Conservation (phyloP, 176 grass and related monocot genomes). For the Zizania latifolia region DNA sequence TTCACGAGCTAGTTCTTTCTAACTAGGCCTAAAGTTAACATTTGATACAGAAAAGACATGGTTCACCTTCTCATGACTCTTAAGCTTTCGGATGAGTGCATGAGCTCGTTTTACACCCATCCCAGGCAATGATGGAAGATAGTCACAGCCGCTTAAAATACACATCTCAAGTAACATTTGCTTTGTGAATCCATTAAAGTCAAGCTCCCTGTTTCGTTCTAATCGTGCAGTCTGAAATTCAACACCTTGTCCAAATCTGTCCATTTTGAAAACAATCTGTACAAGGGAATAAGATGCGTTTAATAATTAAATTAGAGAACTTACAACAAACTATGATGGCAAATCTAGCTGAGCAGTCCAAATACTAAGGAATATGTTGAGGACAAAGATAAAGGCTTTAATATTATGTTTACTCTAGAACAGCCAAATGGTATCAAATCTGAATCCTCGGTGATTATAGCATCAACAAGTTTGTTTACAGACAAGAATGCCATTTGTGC, state of each 20-base stretch:
- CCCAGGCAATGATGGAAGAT: conserved; percentile 83
- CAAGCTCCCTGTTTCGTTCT: conserved; percentile 68
- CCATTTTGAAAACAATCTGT: conserved; percentile 99
- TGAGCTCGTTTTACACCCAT: conserved; percentile 97
- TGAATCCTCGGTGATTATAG: conserved; percentile 92
- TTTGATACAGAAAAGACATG: background rate
- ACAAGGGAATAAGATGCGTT: background rate
- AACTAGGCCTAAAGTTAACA: background rate
- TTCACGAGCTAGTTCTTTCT: conserved; percentile 6
- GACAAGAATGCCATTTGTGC: conserved; percentile 95
- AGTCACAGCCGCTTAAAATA: conserved; percentile 97
- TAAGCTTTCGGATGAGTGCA: conserved; percentile 70
- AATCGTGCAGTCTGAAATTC: conserved; percentile 68
- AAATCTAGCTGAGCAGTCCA: background rate
- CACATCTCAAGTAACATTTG: conserved; percentile 99
- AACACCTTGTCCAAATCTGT: conserved; percentile 95
- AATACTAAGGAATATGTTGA: background rate
- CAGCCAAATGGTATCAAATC: conserved; percentile 99
- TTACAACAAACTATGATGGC: background rate
- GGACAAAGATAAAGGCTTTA: conserved; percentile 2
- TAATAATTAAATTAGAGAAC: background rate
- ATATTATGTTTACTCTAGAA: conserved; percentile 67
- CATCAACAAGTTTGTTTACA: conserved; percentile 91
- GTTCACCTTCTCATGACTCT: conserved; percentile 81
- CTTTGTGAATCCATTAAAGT: conserved; percentile 74